Evolutionary conservation across 2,329 filamentous ascomycete species (phyloP).

Genomic region (Fusarium dlaminii): DNA sequence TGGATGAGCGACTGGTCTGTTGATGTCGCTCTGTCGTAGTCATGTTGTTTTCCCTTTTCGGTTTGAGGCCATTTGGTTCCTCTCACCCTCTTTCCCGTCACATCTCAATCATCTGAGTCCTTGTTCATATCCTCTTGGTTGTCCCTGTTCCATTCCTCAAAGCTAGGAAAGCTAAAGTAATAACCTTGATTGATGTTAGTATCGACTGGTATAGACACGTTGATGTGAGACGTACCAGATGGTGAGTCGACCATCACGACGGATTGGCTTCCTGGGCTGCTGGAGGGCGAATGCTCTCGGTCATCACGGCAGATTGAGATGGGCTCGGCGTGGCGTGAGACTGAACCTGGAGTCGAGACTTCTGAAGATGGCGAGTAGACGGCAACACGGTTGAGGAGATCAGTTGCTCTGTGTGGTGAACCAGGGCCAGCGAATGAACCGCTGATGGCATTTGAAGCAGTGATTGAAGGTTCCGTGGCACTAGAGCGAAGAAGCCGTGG

Average conservation of each 20-base stretch:
- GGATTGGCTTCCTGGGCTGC: constrained; percentile 37
- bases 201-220: constrained; percentile 42
- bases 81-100: constrained; percentile 19
- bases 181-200: constrained; percentile 51
- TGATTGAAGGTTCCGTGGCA: constrained; percentile 67
- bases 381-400: constrained; percentile 64
- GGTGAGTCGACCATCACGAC: constrained; percentile 41
- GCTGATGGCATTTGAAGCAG: constrained; percentile 62
- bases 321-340: constrained; percentile 34
- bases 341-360: constrained; percentile 24
- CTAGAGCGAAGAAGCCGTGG: constrained; percentile 64
- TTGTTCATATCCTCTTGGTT: constrained; percentile 40
- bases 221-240: constrained; percentile 34
- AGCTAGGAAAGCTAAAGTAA: constrained; percentile 79
- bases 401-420: constrained; percentile 61
- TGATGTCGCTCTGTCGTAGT: constrained; percentile 17
- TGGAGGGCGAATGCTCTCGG: constrained; percentile 31
- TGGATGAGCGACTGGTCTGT: constrained; percentile 15
- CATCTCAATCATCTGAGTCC: constrained; percentile 39
- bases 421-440: constrained; percentile 61
- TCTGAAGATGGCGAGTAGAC: constrained; percentile 52
- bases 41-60: constrained; percentile 24
- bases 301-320: constrained; percentile 38
- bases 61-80: constrained; percentile 29
- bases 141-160: constrained; percentile 70